Base-by-base conservation (phyloP, 805 yeast species). In the Candida chauliodis region DNA sequence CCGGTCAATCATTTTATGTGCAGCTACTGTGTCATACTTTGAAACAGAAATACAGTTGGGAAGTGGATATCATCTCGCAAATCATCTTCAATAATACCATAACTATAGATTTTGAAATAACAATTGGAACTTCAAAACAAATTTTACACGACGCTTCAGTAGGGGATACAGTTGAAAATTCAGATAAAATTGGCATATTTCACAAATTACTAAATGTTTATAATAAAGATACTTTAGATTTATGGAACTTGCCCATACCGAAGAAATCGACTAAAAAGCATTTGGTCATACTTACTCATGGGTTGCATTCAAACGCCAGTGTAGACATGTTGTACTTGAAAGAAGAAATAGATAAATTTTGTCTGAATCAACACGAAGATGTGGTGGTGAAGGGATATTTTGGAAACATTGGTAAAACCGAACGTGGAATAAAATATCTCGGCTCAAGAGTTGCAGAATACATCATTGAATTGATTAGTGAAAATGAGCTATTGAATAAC, bases 251-350 rank as follows among this genome's bases (percentile, higher is more conserved):
- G 26, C 93, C 95, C 0, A 42, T 63, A 0, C 76, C 73, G 2
- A 41, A 52, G 40, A 40, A 62, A 8, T 63, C 71, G 0, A 58
- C 61, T 41, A 93, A 95, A 0, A 75, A 81, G 10, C 99, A 93
- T 65, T 64, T 93, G 40, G 93, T 91, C 2, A 69, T 93, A 3
- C 49, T 90, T 9, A 88, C 96, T 0, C 99, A 93, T 58, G 99
- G 99, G 0, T 72, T 93, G 18, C 95, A 88, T 52, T 86, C 97
- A 1, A 93, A 90, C 52, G 75, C 81, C 4, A 81, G 93, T 1
- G 88, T 95, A 8, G 99, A 93, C 58, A 78, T 93, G 95, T 70
- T 86, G 14, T 90, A 82, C 51, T 52, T 91, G 40, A 89, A 89
- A 48, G 98, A 93, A 51, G 73, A 73, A 49, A 76, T 93, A 11